Percentiles rank a stretch among this genome's conserved stretches.
phyloP scores from a whole-genome alignment of 805 yeast genomes.

The Starmerella floris region DNA sequence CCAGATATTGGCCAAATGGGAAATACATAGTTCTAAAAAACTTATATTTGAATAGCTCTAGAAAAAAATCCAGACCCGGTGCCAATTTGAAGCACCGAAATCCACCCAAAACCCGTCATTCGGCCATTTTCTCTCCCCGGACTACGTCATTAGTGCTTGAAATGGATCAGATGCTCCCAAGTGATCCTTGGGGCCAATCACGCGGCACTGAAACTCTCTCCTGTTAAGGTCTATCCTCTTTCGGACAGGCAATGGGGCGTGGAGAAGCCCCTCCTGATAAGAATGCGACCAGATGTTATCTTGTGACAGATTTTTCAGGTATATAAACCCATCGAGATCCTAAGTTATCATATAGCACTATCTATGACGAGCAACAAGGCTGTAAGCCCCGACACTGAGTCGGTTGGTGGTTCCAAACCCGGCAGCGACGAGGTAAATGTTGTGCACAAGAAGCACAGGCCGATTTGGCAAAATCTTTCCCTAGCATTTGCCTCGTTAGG shows the following conservation, averaged over 20 bases:
- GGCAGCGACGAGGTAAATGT: background rate
- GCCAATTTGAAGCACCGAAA: background rate
- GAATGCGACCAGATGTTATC: too few species aligned
- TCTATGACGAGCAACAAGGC: background rate
- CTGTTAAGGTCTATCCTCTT: too few species aligned
- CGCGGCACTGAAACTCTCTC: too few species aligned
- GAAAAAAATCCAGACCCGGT: background rate
- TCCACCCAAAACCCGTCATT: background rate
- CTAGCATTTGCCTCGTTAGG: constrained; percentile 40
- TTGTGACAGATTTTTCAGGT: too few species aligned
- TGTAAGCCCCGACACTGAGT: background rate
- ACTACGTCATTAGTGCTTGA: too few species aligned
- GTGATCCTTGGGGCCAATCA: too few species aligned
- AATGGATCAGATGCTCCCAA: too few species aligned
- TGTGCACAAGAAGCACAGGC: background rate
- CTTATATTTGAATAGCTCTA: background rate
- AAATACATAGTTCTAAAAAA: background rate
- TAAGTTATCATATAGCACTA: too few species aligned
- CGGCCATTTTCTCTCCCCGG: background rate
- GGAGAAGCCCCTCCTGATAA: too few species aligned
- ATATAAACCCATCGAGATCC: background rate
- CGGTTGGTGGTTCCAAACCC: background rate
- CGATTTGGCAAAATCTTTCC: background rate
- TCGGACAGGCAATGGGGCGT: too few species aligned
- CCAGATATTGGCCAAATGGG: background rate